Base-by-base conservation (phyloP, 805 yeast species). In the Wickerhamomyces mucosus region DNA sequence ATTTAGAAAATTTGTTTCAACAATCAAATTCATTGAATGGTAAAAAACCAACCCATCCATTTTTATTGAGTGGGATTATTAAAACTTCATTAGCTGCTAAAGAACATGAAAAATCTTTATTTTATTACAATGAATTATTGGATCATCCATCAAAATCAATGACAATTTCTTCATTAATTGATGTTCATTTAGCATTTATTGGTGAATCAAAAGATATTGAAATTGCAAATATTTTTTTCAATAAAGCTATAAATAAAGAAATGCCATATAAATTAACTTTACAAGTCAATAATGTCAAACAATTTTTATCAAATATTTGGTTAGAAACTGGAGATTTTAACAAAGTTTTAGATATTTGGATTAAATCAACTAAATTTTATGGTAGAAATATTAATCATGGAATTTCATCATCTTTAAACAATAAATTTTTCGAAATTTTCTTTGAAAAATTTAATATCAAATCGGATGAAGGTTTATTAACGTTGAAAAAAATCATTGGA, bases 171-270 rank as follows among this genome's bases (percentile, higher is more conserved):
- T 68, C 77, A 20, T 60, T 80, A 54, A 69, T 79, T 21, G 82
- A 78, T 55, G 77, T 83, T 28, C 94, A 83, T 59, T 63, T 81
- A 38, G 66, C 78, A 4, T 83, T 83, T 45, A 78, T 83, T 49
- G 92, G 94, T 27, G 74, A 72, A 42, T 78, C 85, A 53, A 72
- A 71, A 48, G 86, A 83, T 49, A 64, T 80, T 34, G 63, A 62
- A 26, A 76, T 83, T 28, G 83, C 94, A 5, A 73, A 72, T 48
- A 69, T 74, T 25, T 83, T 83, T 46, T 82, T 78, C 53, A 76
- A 75, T 43, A 80, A 78, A 52, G 89, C 84, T 4, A 62, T 81
- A 31, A 63, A 68, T 39, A 69, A 66, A 43, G 75, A 74, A 40
- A 75, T 80, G 67, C 94, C 94, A 13, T 83, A 83, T 50, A 59